These are phyloP conservation scores for Fusarium nelsonii DNA, from an alignment of 2,329 filamentous ascomycete genomes.

Conservation along the genomic window DNA sequence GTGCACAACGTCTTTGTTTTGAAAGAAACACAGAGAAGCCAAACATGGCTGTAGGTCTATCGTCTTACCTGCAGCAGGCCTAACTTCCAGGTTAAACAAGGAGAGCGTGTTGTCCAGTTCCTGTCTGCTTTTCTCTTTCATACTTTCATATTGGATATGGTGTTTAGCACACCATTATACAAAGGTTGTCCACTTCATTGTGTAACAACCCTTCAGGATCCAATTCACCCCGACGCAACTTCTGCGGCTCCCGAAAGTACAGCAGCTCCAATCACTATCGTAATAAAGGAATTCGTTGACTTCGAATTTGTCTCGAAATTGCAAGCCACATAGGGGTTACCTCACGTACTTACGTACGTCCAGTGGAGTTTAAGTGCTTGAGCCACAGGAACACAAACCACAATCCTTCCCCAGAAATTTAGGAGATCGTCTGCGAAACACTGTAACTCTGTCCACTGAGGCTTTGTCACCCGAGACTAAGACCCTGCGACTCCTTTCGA, in stretches of 20 bases:
- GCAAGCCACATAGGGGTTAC: background rate
- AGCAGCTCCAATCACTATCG: background rate
- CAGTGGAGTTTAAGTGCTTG: conserved; percentile 14
- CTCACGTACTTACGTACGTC: background rate
- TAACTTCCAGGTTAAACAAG: background rate
- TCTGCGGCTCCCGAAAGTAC: background rate
- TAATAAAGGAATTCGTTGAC: background rate
- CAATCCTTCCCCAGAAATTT: conserved; percentile 37
- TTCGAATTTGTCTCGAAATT: background rate
- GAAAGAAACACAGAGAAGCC: background rate
- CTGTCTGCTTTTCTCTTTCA: background rate
- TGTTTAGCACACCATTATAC: background rate
- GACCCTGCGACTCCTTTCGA: conserved; percentile 44
- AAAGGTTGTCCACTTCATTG: background rate
- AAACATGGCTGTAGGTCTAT: background rate
- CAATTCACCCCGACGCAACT: background rate
- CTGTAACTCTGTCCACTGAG: conserved; percentile 37
- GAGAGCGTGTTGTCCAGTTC: background rate
- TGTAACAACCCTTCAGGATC: background rate
- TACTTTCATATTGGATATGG: background rate
- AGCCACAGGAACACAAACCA: conserved; percentile 32
- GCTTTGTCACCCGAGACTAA: conserved; percentile 25
- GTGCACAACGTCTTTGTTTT: background rate
- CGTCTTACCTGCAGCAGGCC: background rate
- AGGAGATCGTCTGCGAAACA: conserved; percentile 19